Conservation (phyloP, 495 filamentous ascomycete species). For the Penicillium bovifimosum region DNA sequence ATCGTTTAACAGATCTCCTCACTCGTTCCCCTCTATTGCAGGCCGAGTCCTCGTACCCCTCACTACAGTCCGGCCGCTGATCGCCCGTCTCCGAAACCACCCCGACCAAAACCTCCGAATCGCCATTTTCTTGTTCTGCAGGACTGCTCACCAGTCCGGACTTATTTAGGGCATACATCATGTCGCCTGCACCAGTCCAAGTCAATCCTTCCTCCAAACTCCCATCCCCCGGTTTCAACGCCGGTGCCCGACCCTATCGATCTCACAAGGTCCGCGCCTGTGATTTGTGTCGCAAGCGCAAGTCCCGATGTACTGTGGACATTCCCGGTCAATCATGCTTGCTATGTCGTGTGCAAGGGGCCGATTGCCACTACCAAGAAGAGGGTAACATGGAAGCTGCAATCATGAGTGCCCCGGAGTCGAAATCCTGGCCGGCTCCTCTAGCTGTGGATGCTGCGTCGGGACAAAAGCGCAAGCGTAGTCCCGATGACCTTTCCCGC, state of each 20-base stretch:
- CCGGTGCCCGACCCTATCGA: slow-evolving; percentile 44
- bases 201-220: slow-evolving; percentile 33
- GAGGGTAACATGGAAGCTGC: slow-evolving; percentile 27
- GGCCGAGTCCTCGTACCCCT: slow-evolving; percentile 24
- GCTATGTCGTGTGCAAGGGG: slow-evolving; percentile 45
- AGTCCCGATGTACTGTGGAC: slow-evolving; percentile 48
- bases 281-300: slow-evolving; percentile 48
- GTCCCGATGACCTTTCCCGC: slow-evolving; percentile 19
- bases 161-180: slow-evolving; percentile 24
- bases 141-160: background rate
- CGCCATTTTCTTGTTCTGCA: slow-evolving; percentile 8
- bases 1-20: background rate
- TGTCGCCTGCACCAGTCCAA: slow-evolving; percentile 33
- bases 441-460: slow-evolving; percentile 18
- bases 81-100: slow-evolving; percentile 27
- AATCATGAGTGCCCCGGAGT: slow-evolving; percentile 22
- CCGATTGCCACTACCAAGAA: slow-evolving; percentile 46
- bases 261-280: slow-evolving; percentile 50
- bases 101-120: slow-evolving; percentile 17
- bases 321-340: slow-evolving; percentile 44
- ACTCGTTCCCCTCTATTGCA: slow-evolving; percentile 3
- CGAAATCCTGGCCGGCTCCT: slow-evolving; percentile 27
- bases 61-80: slow-evolving; percentile 17
- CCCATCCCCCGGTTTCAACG: slow-evolving; percentile 40
- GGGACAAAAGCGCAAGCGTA: slow-evolving; percentile 40